Evolutionary conservation across 257 asterid genomes (phyloP).

Genomic region (Pogostemon cablin): DNA sequence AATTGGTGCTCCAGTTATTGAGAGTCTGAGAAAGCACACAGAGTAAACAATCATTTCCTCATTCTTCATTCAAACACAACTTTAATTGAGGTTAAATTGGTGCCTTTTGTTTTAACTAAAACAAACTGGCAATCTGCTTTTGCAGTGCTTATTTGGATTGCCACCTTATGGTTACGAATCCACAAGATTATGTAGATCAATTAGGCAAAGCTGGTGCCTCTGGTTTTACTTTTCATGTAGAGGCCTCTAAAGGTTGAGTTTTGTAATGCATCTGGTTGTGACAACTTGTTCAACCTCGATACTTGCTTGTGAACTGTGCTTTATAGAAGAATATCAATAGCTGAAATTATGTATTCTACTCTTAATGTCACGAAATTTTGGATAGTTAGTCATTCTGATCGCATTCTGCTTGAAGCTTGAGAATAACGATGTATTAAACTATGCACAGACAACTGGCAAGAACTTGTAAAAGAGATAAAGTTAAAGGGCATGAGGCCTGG

Average conservation of each 20-base stretch:
- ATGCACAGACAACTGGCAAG: conserved; percentile 80
- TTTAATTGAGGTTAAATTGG: neutral
- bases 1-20: conserved; percentile 88
- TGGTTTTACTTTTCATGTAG: conserved; percentile 93
- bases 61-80: conserved; percentile 10
- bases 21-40: conserved; percentile 88
- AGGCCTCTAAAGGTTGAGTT: conserved; percentile 69
- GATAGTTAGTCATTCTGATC: neutral
- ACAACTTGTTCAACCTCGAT: no score
- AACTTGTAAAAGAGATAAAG: conserved; percentile 71
- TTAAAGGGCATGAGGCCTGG: conserved; percentile 91
- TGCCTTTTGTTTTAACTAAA: neutral
- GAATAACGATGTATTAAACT: conserved; percentile 23
- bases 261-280: neutral
- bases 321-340: neutral
- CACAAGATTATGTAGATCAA: conserved; percentile 85
- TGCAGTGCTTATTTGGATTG: conserved; percentile 91
- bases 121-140: neutral
- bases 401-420: neutral
- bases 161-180: conserved; percentile 96
- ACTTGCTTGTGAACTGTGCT: neutral
- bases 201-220: conserved; percentile 90
- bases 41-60: conserved; percentile 42
- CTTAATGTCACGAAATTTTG: neutral
- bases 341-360: no score